A percentile compares a stretch with the other conserved stretches of the same genome.
Conservation (phyloP, 2,329 filamentous ascomycete species). For the Xylariaceae sp. region DNA sequence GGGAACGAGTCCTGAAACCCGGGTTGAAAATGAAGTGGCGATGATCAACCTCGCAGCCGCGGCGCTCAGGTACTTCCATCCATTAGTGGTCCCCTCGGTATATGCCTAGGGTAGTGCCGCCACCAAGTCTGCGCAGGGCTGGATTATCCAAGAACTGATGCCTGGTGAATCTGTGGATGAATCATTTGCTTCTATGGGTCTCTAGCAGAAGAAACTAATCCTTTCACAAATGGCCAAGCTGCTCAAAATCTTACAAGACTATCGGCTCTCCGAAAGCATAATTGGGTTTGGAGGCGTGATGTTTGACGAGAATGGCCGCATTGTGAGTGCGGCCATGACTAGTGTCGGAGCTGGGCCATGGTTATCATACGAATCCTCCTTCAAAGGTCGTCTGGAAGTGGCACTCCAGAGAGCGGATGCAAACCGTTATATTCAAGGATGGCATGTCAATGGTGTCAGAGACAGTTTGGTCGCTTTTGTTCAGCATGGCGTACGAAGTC, state of each 20-base stretch:
- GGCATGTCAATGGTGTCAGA: conserved; percentile 39
- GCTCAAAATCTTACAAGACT: conserved; percentile 41
- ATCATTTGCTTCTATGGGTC: conserved; percentile 32
- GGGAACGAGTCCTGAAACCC: conserved; percentile 37
- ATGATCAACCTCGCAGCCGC: conserved; percentile 38
- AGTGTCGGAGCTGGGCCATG: conserved; percentile 42
- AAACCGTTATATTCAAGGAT: conserved; percentile 40
- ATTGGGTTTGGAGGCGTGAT: conserved; percentile 40
- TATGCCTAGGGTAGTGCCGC: conserved; percentile 39
- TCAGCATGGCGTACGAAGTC: conserved; percentile 30
- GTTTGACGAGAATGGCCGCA: conserved; percentile 39
- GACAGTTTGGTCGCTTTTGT: conserved; percentile 39
- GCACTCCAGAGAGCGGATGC: conserved; percentile 36
- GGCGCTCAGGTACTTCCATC: conserved; percentile 36
- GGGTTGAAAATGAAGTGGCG: conserved; percentile 44
- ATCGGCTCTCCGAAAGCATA: conserved; percentile 41
- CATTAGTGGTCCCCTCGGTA: conserved; percentile 39
- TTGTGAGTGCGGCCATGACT: conserved; percentile 42
- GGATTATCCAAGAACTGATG: conserved; percentile 43
- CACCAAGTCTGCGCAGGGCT: conserved; percentile 15
- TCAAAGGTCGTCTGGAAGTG: conserved; percentile 34
- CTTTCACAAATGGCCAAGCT: conserved; percentile 41
- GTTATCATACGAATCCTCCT: conserved; percentile 37
- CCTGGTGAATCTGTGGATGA: conserved; percentile 35
- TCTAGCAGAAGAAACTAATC: conserved; percentile 35